Conservation (phyloP, 2,329 filamentous ascomycete genomes). For the Trichoderma hamatum region DNA sequence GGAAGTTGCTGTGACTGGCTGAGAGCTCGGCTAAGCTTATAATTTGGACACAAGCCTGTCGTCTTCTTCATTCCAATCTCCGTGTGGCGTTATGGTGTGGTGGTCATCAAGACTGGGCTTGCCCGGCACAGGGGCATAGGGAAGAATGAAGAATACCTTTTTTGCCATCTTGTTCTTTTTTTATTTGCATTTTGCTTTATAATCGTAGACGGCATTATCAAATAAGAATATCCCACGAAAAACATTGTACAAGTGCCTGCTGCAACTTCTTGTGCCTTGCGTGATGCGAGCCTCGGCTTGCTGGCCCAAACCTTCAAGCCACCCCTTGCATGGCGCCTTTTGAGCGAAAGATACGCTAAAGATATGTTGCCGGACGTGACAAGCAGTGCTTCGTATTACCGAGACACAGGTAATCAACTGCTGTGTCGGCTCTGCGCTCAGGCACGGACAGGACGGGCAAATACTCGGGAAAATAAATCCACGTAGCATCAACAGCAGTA, state of each 20-base stretch:
- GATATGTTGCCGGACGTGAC: not conserved
- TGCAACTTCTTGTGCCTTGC: not conserved
- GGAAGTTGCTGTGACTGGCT: not conserved
- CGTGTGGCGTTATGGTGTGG: not conserved
- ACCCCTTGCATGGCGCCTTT: not conserved
- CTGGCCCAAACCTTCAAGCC: not conserved
- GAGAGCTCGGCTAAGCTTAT: not conserved
- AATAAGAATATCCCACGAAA: not conserved
- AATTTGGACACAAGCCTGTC: not conserved
- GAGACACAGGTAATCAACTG: not conserved
- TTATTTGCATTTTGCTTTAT: not conserved
- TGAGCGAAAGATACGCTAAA: not conserved
- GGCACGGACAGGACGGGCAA: not conserved
- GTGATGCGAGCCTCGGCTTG: not conserved
- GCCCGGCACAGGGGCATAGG: not conserved
- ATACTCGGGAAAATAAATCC: not conserved
- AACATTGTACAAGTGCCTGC: not conserved
- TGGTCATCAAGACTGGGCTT: not conserved
- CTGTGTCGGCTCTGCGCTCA: not conserved
- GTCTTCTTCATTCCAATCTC: not conserved
- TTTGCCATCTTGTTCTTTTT: not conserved
- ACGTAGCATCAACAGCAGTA: not conserved
- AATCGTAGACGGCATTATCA: no score
- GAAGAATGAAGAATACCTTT: not conserved
- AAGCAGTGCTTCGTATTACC: not conserved